These are phyloP conservation scores for Phytophthora uliginosa DNA, from an alignment of 352 stramenopile species.

Conservation along the genomic window DNA sequence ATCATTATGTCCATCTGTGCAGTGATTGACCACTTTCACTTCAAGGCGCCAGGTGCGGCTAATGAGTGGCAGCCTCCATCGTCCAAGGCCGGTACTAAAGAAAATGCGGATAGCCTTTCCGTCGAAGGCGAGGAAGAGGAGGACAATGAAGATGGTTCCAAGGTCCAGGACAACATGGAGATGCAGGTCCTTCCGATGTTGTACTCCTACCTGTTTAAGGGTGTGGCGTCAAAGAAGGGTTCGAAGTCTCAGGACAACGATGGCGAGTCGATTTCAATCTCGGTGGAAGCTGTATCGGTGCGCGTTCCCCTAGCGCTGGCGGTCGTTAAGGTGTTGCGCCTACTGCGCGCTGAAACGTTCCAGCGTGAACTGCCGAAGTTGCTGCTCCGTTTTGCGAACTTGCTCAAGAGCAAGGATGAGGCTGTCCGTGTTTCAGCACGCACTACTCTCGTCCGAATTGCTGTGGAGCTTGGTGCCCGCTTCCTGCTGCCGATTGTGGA, in stretches of 20 bases:
- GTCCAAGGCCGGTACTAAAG: constrained; percentile 2
- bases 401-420: constrained; percentile 94
- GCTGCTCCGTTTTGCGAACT: constrained; percentile 91
- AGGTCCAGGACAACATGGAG: constrained; percentile 85
- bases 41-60: constrained; percentile 71
- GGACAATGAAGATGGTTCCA: constrained; percentile 42
- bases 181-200: constrained; percentile 88
- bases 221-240: constrained; percentile 82
- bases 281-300: constrained; percentile 61
- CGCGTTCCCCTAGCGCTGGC: constrained; percentile 95
- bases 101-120: background rate
- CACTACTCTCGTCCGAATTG: constrained; percentile 96
- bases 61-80: constrained; percentile 42
- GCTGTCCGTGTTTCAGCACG: constrained; percentile 93
- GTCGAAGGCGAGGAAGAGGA: constrained; percentile 28
- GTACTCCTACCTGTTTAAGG: constrained; percentile 89
- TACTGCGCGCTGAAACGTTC: constrained; percentile 92
- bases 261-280: constrained; percentile 46
- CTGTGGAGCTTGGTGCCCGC: constrained; percentile 86
- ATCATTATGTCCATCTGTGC: constrained; percentile 94
- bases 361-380: constrained; percentile 96
- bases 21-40: constrained; percentile 98
- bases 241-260: constrained; percentile 60
- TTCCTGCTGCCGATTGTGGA: constrained; percentile 90
- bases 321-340: constrained; percentile 97